phyloP scores from a whole-genome alignment of 768 basidiomycete genomes.

The Mycena sanguinolenta region DNA sequence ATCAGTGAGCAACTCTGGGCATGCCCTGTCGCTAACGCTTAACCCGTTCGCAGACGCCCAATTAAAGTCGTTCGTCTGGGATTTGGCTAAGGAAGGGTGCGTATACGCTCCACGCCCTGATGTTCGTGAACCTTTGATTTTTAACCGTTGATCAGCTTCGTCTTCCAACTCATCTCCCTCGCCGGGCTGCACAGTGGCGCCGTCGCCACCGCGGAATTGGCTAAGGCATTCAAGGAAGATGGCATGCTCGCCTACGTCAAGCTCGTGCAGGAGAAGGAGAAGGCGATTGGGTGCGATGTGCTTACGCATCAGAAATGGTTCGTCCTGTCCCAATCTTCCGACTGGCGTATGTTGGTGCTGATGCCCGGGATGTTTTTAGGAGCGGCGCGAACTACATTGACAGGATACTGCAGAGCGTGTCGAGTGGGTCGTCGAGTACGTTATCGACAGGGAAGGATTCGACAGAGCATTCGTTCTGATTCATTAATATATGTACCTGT shows the following conservation, averaged over 20 bases:
- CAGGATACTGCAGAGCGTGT: slow-evolving; percentile 84
- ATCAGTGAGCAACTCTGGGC: too few species aligned
- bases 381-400: slow-evolving; percentile 94
- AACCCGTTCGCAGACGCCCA: slow-evolving; percentile 65
- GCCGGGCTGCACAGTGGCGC: slow-evolving; percentile 92
- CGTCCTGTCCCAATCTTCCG: slow-evolving; percentile 41
- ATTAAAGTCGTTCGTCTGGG: slow-evolving; percentile 90
- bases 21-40: slow-evolving; percentile 5
- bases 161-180: slow-evolving; percentile 89
- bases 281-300: slow-evolving; percentile 90
- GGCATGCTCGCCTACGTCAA: slow-evolving; percentile 96
- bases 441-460: slow-evolving; percentile 88
- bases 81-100: slow-evolving; percentile 89
- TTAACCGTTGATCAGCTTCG: slow-evolving; percentile 72
- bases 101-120: slow-evolving; percentile 28
- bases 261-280: slow-evolving; percentile 89
- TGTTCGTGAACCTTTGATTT: slow-evolving; percentile 15
- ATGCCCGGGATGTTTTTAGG: slow-evolving; percentile 54
- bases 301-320: slow-evolving; percentile 96
- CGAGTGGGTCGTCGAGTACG: slow-evolving; percentile 91
- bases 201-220: slow-evolving; percentile 83
- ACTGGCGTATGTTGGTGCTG: not conserved
- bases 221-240: slow-evolving; percentile 83
- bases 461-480: slow-evolving; percentile 86
- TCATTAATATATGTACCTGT: not conserved